Base-by-base conservation (phyloP, 306 rosid species). In the Clitoria ternatea region DNA sequence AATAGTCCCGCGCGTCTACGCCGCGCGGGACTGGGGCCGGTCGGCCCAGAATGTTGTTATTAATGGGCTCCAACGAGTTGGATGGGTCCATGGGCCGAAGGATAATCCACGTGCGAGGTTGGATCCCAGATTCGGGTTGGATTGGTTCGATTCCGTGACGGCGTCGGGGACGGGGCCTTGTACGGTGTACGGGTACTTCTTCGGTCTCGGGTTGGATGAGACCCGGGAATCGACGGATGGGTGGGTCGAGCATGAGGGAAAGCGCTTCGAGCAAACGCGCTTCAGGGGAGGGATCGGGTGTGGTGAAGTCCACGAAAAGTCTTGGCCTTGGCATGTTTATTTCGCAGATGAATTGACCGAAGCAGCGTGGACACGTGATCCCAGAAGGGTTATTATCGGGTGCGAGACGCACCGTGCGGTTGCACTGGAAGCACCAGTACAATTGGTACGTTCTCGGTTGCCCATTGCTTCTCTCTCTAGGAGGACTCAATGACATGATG, bases 351-450 rank as follows among this genome's bases (percentile, higher is more conserved):
- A 87, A 91, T 60, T 85, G 89, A 10, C 92, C 91, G 32, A 66
- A 86, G 50, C 99, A 95, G 2, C 96, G 91, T 0, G 97, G 96
- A 71, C 99, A 95, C 17, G 52, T 7, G 14, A 89, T 14, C 0
- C 79, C 77, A 0, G 87, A 48, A 2, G 81, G 62, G 72, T 56
- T 4, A 75, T 40, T 9, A 32, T 80, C 19, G 33, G 82, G 37
- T 65, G 80, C 75, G 9, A 81, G 32, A n/a, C 91, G 75, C 59
- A 89, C 89, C 18, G 43, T 45, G 14, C 85, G 84, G 35, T 71
- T 79, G 82, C 99, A 95, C 3, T 79, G 87, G 83, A 81, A 82
- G 92, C 99, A 95, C 91, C 91, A 91, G 66, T 87, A 86, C 33
- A 80, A 82, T 3, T 66, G 85, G 83, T 70, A 78, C 54, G 71